A percentile compares a stretch with the other conserved stretches of the same genome.
Evolutionary conservation across 352 stramenopile species (phyloP).

Genomic region (Phytophthora citricola): DNA sequence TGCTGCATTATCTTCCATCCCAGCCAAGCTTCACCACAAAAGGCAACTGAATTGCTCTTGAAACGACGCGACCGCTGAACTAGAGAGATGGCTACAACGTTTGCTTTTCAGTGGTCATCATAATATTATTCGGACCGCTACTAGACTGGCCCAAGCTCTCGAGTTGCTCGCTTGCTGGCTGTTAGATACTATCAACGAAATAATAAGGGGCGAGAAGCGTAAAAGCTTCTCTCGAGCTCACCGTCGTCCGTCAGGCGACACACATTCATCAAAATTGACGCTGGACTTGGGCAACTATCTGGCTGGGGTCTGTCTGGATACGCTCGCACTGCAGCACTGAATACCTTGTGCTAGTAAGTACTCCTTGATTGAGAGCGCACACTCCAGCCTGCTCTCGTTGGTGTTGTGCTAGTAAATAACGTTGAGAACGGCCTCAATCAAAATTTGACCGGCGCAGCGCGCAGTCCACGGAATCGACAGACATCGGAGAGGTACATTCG

Average conservation of each 20-base stretch:
- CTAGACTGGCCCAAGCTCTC: constrained; percentile 25
- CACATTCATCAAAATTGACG: constrained; percentile 43
- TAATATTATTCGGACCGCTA: constrained; percentile 40
- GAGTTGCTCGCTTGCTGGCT: constrained; percentile 26
- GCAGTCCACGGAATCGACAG: constrained; percentile 56
- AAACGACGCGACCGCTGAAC: constrained; percentile 36
- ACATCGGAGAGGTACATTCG: constrained; percentile 46
- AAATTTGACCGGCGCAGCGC: constrained; percentile 44
- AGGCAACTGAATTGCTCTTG: constrained; percentile 6
- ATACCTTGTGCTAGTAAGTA: constrained; percentile 18
- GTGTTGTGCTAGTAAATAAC: constrained; percentile 39
- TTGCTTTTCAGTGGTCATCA: constrained; percentile 21
- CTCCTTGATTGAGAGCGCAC: constrained; percentile 14
- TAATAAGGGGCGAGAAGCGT: constrained; percentile 24
- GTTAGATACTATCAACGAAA: constrained; percentile 37
- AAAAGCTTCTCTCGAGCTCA: constrained; percentile 21
- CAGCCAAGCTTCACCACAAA: constrained; percentile 10
- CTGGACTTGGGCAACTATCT: constrained; percentile 27
- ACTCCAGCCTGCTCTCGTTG: constrained; percentile 20
- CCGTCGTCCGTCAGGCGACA: constrained; percentile 29
- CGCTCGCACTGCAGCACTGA: constrained; percentile 18
- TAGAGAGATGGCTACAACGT: constrained; percentile 9
- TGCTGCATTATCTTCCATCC: constrained; percentile 44
- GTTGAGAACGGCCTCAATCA: constrained; percentile 29
- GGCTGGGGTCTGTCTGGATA: constrained; percentile 9